Evolutionary conservation across 2,329 filamentous ascomycete genomes (phyloP), one percentile per base, ranked within the genome.

Genomic region (Xylariomycetidae sp.): DNA sequence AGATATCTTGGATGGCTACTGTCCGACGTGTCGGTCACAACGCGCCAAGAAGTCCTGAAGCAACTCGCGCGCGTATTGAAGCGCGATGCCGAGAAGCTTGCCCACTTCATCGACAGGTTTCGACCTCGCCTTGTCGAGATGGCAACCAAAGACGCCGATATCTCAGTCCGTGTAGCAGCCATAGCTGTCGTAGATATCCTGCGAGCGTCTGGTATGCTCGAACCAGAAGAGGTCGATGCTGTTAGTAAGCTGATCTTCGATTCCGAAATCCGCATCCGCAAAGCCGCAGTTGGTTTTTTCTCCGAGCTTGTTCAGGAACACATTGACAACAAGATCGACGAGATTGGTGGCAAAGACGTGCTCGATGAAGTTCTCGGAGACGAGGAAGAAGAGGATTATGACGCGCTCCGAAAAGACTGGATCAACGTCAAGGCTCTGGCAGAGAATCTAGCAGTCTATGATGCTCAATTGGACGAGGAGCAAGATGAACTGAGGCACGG

Each of bases 1-100:
- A 82, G 92, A 40, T 98, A 98, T 53, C 70, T 98, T 5, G 92
- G 92, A 33, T 98, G 92, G 92, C 82, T 95, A 53, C 71, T 98
- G 18, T 95, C 89, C 4, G 92, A 98, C 56, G 74, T 80, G 4
- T 73, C 81, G 40, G 70, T 81, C 1, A 65, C 79, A 7, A 89
- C 87, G 15, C 78, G 92, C 34, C 74, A 82, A n/a, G 88, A 95
- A 57, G 88, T 94, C 3, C 64, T 98, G 26, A 86, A 81, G 51
- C 88, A 97, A 58, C 70, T 98, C 11, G 72, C 77, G 15, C 80
- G 77, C 37, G 72, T 98, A 5, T 90, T 94, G 62, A 82, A 80
- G 51, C 80, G 86, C 38, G 81, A 86, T 45, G 80, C 88, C 33
- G 88, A 88, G 54, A 77, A 94, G 44, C 68, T 98, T 33, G 85